A percentile compares a stretch with the other conserved stretches of the same genome.
phyloP scores from a whole-genome alignment of 177 flowering plant species.

The Telopea speciosissima region DNA sequence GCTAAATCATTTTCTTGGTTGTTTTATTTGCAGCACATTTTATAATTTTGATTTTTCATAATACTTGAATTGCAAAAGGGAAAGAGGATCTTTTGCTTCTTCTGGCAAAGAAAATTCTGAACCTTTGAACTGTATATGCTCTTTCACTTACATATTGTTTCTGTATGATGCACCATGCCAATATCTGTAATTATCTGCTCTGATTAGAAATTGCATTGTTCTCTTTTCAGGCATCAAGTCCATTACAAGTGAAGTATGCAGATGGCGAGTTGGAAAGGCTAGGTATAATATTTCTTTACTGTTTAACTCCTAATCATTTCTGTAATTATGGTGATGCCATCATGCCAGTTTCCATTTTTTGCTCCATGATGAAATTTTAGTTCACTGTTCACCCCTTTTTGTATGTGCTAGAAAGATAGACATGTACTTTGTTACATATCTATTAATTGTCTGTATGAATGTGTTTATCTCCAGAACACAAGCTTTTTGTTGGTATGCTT shows the following conservation, averaged over 20 bases:
- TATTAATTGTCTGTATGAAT: constrained; percentile 10
- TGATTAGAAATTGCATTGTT: constrained; percentile 11
- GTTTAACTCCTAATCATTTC: constrained; percentile 4
- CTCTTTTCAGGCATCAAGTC: constrained; percentile 85
- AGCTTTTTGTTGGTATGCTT: constrained; percentile 98
- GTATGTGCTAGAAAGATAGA: not conserved
- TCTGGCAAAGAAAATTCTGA: not conserved
- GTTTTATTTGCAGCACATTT: not conserved
- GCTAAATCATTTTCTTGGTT: not conserved
- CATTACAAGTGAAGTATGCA: constrained; percentile 99
- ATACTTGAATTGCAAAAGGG: no score
- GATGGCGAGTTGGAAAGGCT: constrained; percentile 99
- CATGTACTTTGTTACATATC: not conserved
- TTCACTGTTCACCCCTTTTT: not conserved
- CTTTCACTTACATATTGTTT: not conserved
- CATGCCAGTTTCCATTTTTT: constrained; percentile 2
- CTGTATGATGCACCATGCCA: not conserved
- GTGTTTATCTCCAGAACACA: constrained; percentile 62
- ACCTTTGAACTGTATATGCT: not conserved
- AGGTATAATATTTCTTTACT: constrained; percentile 40
- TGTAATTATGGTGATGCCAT: not conserved
- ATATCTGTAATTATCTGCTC: not conserved
- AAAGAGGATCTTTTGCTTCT: not conserved
- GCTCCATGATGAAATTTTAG: not conserved
- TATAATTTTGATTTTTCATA: not conserved